Base-by-base conservation (phyloP, 805 yeast species). In the Helenozyma rhizophorensis region DNA sequence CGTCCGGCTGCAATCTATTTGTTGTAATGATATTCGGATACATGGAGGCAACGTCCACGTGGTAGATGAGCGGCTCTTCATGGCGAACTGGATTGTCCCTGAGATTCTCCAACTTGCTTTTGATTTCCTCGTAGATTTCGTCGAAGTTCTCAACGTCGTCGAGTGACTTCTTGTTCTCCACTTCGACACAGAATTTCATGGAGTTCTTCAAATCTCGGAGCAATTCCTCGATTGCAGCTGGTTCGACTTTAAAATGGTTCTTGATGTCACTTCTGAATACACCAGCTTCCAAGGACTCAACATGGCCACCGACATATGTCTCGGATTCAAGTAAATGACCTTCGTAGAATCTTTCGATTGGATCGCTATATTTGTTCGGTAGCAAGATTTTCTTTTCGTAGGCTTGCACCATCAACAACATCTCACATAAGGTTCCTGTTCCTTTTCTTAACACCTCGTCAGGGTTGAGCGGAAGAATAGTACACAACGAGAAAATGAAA, bases 41-140 rank as follows among this genome's bases (percentile, higher is more conserved):
- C 99, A 93, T 93, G 1, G 98, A 93, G 1, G 99, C 97, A 31
- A 93, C 99, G 66, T 93, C 99, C 23, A 94, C 96, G 53, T 93
- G 99, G 50, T 94, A 93, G 42, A 93, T 93, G 28, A 85, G 65
- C 0, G 99, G 99, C 9, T 66, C 65, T 49, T 93, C 97, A 9
- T 57, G 55, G 45, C 97, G 68, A 23, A 68, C 68, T 1, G 90
- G 89, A 23, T 70, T 70, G 1, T 65, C 55, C 40, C 75, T 78
- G 32, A 93, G 59, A 2, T 70, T 83, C n/a, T 70, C 37, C 10
- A 93, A 64, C 23, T 66, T 65, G 0, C 51, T 45, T 25, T 68
- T 70, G 36, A 94, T 80, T 23, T 73, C 62, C 5, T 74, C 58
- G 50, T 76, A 72, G 13, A 93, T 72, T 45, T 84, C 94, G 9